Base-by-base conservation (phyloP, 2,329 filamentous ascomycete genomes). In the Plenodomus tracheiphilus region DNA sequence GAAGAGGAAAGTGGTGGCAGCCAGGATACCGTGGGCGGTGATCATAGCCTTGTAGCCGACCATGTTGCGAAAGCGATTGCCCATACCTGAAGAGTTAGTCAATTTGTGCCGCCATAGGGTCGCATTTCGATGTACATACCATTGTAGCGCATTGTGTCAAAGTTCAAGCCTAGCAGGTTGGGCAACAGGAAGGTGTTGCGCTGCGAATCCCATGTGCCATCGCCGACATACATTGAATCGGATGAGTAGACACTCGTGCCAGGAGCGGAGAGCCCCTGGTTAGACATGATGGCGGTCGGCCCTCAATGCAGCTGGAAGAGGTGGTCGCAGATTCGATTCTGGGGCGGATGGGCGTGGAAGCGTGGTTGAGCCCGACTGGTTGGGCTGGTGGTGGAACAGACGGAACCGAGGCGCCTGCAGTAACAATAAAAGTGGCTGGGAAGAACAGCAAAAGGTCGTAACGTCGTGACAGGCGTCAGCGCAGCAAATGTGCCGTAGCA, bases 71-170 rank as follows among this genome's bases (percentile, higher is more conserved):
- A 93, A 93, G 49, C 89, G 85, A 69, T 91, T 92, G 50, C 85
- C 88, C 89, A 93, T 92, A 70, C 89, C 87, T 89, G 47, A n/a
- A 3, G 36, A 39, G 47, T 68, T 41, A 66, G 60, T 47, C 41
- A n/a, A n/a, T n/a, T n/a, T 45, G 7, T 8, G 9, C 15, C 20
- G 21, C 21, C 7, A 9, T 30, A 11, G 18, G 16, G 2, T 20
- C 8, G 22, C 17, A 16, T 5, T 42, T 13, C 8, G 6, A 32
- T 25, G 18, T 37, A 38, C 55, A 51, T 75, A 90, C 88, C 89
- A 81, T 94, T 94, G 74, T 91, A 91, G 68, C 81, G 85, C 85
- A 89, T 92, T 5, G 89, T 92, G 41, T 86, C 87, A 69, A 90
- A 89, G 68, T 91, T 89, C 56, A 90, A 74, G 8, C 88, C 88